A percentile compares a stretch with the other conserved stretches of the same genome.
Evolutionary conservation across 148 eudicot species (phyloP).

Genomic region (Polygonum aviculare): DNA sequence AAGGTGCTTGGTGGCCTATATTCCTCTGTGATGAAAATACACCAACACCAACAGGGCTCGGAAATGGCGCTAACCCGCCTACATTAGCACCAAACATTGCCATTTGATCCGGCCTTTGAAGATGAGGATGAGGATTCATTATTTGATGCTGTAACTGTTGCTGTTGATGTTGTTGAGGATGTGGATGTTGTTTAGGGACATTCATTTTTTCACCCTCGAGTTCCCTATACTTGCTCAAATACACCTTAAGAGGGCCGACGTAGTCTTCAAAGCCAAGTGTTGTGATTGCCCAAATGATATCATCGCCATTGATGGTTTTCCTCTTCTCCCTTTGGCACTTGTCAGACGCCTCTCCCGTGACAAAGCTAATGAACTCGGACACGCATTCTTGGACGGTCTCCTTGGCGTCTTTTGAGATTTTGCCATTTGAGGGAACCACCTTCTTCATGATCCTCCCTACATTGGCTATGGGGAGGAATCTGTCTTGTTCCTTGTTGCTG

Average conservation of each 20-base stretch:
- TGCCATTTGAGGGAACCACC: slow-evolving; percentile 44
- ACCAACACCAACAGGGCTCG: neutral
- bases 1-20: neutral
- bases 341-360: slow-evolving; percentile 69
- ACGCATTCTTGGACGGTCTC: slow-evolving; percentile 78
- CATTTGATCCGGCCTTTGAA: slow-evolving; percentile 6
- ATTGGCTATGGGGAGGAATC: slow-evolving; percentile 64
- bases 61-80: neutral
- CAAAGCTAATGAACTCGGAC: slow-evolving; percentile 70
- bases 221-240: slow-evolving; percentile 48
- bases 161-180: slow-evolving; percentile 22
- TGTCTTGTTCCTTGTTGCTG: slow-evolving; percentile 46
- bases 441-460: slow-evolving; percentile 80
- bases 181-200: slow-evolving; percentile 43
- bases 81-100: neutral
- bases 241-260: slow-evolving; percentile 46
- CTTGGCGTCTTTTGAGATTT: slow-evolving; percentile 70
- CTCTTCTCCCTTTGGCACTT: slow-evolving; percentile 75
- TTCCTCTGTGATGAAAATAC: slow-evolving; percentile 1
- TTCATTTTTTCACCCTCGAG: slow-evolving; percentile 59
- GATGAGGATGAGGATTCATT: slow-evolving; percentile 24
- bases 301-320: slow-evolving; percentile 72
- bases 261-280: slow-evolving; percentile 69
- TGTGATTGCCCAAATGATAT: slow-evolving; percentile 63
- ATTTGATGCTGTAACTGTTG: slow-evolving; percentile 21